Conservation (phyloP, 371 early-diverging fungal genomes). For the Zancudomyces culisetae region DNA sequence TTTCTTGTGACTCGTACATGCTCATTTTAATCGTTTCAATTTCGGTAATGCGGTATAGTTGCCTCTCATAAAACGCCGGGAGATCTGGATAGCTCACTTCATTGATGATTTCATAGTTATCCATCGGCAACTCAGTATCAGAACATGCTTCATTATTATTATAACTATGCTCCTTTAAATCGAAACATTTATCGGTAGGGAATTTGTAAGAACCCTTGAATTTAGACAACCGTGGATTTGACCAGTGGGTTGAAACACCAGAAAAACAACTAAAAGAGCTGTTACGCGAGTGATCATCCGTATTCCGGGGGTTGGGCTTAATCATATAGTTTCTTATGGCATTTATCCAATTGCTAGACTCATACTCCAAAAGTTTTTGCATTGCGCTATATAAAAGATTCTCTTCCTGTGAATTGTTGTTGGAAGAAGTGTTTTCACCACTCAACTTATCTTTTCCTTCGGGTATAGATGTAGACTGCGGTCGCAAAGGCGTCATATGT, state of each 20-base stretch:
- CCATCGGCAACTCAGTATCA: too few relatives aligned
- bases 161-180: too few relatives aligned
- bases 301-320: background rate
- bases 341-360: conserved; percentile 19
- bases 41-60: background rate
- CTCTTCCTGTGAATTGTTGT: too few relatives aligned
- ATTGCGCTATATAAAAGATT: background rate
- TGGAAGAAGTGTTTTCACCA: too few relatives aligned
- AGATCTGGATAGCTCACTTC: background rate
- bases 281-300: too few relatives aligned
- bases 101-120: background rate
- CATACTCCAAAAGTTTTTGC: conserved; percentile 5
- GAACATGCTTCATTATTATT: too few relatives aligned
- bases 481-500: background rate
- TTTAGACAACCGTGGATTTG: too few relatives aligned
- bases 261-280: too few relatives aligned
- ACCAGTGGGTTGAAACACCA: too few relatives aligned
- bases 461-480: background rate
- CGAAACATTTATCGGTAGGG: too few relatives aligned
- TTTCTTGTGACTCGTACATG: too few relatives aligned
- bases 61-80: background rate
- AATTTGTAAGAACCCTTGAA: too few relatives aligned
- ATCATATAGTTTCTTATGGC: conserved; percentile 5
- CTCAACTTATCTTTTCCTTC: background rate
- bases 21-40: background rate